phyloP scores from a whole-genome alignment of 257 asterid species.

The Solanum phureja region DNA sequence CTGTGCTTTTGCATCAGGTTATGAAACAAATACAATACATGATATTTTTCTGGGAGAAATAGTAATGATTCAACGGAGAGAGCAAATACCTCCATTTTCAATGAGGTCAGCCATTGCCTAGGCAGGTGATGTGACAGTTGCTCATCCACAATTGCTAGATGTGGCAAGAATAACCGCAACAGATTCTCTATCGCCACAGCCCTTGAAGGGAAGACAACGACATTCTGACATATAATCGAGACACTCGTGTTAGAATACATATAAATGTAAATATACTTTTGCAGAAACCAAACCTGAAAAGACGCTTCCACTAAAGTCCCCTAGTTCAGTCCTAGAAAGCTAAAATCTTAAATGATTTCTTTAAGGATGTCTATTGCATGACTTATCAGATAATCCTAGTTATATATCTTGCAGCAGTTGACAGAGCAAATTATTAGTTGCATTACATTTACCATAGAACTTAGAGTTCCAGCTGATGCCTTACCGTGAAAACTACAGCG shows the following conservation, averaged over 20 bases:
- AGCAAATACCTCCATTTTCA: conserved; percentile 49
- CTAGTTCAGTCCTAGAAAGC: neutral
- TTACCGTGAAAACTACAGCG: neutral
- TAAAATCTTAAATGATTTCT: neutral
- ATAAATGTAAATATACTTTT: neutral
- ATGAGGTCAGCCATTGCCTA: conserved; percentile 78
- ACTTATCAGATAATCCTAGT: neutral
- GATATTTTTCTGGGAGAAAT: neutral
- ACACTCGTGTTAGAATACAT: conserved; percentile 2
- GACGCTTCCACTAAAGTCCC: neutral
- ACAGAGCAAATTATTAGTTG: neutral
- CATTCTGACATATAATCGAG: conserved; percentile 34
- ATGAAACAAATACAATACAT: neutral
- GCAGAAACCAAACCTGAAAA: neutral
- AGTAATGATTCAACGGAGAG: neutral
- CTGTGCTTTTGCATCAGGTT: neutral
- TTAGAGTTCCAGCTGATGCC: neutral
- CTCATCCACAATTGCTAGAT: conserved; percentile 88
- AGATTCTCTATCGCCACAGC: conserved; percentile 86
- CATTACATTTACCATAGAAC: neutral
- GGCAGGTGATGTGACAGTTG: conserved; percentile 68
- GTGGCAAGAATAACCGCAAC: conserved; percentile 74
- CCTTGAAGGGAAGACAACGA: conserved; percentile 84
- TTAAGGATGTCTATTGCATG: neutral
- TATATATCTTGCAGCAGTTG: neutral